Base-by-base conservation (phyloP, 192 early-diverging fungal species). In the Entomortierella beljakovae region DNA sequence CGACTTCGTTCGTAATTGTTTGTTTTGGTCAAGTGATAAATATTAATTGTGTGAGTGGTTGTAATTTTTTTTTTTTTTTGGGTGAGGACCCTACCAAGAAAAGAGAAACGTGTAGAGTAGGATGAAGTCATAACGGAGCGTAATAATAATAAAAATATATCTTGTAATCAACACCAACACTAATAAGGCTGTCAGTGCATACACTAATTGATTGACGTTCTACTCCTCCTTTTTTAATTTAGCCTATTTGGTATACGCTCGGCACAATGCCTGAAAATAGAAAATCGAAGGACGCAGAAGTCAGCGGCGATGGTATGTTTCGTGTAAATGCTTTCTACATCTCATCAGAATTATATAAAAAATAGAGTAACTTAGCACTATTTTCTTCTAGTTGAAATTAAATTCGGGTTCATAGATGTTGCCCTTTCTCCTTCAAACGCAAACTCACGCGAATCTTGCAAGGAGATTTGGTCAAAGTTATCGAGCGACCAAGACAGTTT, bases 161-260 rank as follows among this genome's bases (percentile, higher is more conserved):
- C n/a, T n/a, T n/a, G n/a, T n/a, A n/a, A n/a, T n/a, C n/a, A n/a
- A n/a, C n/a, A n/a, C n/a, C n/a, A n/a, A n/a, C n/a, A n/a, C n/a
- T n/a, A n/a, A n/a, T n/a, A n/a, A n/a, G 2, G 7, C 34, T 56
- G 32, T 9, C 54, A 7, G 11, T 56, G 54, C 57, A 16, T 38
- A 59, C 35, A 23, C 35, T 59, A 59, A 53, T 6, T 23, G 6
- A 23, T 23, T n/a, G 77, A 22, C 55, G 33, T 57, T 26, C 51
- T 16, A 23, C 34, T 5, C 13, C 32, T 48, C 1, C 2, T 32
- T 20, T 33, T 35, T 3, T 56, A 23, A 50, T 37, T 15, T 66
- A 88, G 82, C 22, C 83, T 9, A 70, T 62, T 71, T 85, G 84
- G 82, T 75, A 77, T 72, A 42, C 64, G 10, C 59, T 86, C 10